Conservation (phyloP, 805 yeast species). For the Candida succiphila region DNA sequence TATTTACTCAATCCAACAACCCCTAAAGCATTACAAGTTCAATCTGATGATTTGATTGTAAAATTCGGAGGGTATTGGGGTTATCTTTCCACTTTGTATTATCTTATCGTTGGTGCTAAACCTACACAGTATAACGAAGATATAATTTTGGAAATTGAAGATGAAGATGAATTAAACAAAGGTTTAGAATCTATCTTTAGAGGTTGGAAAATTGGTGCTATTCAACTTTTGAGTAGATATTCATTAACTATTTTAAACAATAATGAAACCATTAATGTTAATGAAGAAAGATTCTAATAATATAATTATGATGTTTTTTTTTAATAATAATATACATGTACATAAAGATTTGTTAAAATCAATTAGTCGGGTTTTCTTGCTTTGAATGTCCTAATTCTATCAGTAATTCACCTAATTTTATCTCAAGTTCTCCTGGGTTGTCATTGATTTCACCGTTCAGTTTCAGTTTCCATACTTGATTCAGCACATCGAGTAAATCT, state of each 20-base stretch:
- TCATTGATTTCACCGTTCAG: conserved; percentile 8
- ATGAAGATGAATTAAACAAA: conserved; percentile 29
- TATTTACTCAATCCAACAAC: conserved; percentile 34
- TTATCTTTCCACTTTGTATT: conserved; percentile 42
- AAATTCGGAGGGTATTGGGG: conserved; percentile 49
- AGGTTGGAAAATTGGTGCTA: conserved; percentile 86
- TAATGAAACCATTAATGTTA: conserved; percentile 32
- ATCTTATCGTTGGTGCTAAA: conserved; percentile 28
- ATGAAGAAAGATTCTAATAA: conserved; percentile 29
- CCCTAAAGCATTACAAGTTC: conserved; percentile 35
- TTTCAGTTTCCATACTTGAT: conserved; percentile 15
- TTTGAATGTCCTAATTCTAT: conserved; percentile 8
- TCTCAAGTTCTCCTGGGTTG: conserved; percentile 7
- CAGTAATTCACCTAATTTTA: conserved; percentile 11
- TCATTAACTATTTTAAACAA: conserved; percentile 54
- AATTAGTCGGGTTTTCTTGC: background rate
- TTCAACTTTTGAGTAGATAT: conserved; percentile 77
- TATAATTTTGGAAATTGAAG: conserved; percentile 16
- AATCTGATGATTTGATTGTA: conserved; percentile 44
- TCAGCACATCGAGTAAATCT: conserved; percentile 34
- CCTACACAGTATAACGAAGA: conserved; percentile 17
- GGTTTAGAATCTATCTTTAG: conserved; percentile 54
- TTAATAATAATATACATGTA: background rate
- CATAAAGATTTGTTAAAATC: background rate
- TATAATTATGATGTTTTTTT: background rate